Percentiles rank a stretch among this genome's conserved stretches.
Evolutionary conservation across 129 eudicot species (phyloP).

Genomic region (Flaveria bidentis): DNA sequence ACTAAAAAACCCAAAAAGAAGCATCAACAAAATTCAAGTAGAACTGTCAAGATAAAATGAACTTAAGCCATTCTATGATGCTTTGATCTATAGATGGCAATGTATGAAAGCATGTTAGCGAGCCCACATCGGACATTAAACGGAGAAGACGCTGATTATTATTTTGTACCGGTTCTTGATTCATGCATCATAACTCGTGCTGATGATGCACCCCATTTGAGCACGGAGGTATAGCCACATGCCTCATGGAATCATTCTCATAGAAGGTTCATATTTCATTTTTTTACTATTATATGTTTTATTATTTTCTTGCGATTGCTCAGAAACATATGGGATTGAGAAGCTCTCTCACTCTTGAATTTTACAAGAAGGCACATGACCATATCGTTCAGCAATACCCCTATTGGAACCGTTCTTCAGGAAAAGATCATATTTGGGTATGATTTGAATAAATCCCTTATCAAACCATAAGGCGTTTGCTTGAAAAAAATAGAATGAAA

Average conservation of each 20-base stretch:
- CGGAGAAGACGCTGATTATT: slow-evolving; percentile 97
- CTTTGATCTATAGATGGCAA: slow-evolving; percentile 71
- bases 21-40: too few relatives aligned
- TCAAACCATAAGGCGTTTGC: not conserved
- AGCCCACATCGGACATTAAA: slow-evolving; percentile 82
- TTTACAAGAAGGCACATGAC: slow-evolving; percentile 70
- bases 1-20: not conserved
- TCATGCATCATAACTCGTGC: slow-evolving; percentile 93
- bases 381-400: slow-evolving; percentile 74
- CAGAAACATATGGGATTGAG: slow-evolving; percentile 82
- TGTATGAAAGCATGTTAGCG: slow-evolving; percentile 80
- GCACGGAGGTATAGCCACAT: slow-evolving; percentile 60
- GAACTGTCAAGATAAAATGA: not conserved
- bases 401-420: slow-evolving; percentile 88
- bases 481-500: too few relatives aligned
- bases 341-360: slow-evolving; percentile 81
- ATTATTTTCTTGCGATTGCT: not conserved
- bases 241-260: slow-evolving; percentile 6
- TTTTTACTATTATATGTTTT: not conserved
- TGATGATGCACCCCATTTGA: slow-evolving; percentile 94
- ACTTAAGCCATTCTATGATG: slow-evolving; percentile 20
- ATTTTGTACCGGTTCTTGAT: slow-evolving; percentile 96
- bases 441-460: slow-evolving; percentile 16
- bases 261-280: not conserved
- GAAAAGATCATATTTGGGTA: slow-evolving; percentile 99